Evolutionary conservation across 148 eudicot species (phyloP).

Genomic region (Chenopodium formosanum): DNA sequence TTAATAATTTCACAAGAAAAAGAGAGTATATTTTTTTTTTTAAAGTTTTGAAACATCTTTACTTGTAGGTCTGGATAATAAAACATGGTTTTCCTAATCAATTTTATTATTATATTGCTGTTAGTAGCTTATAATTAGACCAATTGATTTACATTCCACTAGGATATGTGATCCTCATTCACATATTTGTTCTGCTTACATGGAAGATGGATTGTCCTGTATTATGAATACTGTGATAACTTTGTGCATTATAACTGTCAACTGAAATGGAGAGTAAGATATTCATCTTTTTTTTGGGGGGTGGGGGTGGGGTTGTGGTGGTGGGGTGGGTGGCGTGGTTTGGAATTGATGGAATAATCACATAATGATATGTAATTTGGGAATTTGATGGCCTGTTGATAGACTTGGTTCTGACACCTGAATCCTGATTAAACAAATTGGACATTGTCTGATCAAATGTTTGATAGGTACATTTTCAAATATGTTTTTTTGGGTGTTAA

Average conservation of each 20-base stretch:
- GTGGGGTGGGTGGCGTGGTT: background rate
- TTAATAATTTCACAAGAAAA: background rate
- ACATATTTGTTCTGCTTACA: background rate
- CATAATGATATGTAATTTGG: background rate
- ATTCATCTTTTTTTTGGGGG: background rate
- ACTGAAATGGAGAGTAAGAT: background rate
- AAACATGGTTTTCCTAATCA: background rate
- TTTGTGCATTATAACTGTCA: background rate
- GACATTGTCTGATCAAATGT: background rate
- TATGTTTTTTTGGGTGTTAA: too few relatives aligned
- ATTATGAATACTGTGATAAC: background rate
- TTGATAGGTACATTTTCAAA: background rate
- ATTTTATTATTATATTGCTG: background rate
- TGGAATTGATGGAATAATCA: background rate
- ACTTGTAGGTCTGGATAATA: background rate
- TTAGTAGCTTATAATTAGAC: background rate
- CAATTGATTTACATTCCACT: background rate
- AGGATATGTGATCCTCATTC: background rate
- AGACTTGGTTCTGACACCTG: background rate
- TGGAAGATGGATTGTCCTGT: background rate
- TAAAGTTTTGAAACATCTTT: too few relatives aligned
- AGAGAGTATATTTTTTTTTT: background rate
- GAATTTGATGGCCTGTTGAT: background rate
- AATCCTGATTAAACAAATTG: background rate
- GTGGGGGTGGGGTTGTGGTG: too few relatives aligned